Evolutionary conservation across 2,329 filamentous ascomycete species (phyloP).

Genomic region (Monosporascus sp.): DNA sequence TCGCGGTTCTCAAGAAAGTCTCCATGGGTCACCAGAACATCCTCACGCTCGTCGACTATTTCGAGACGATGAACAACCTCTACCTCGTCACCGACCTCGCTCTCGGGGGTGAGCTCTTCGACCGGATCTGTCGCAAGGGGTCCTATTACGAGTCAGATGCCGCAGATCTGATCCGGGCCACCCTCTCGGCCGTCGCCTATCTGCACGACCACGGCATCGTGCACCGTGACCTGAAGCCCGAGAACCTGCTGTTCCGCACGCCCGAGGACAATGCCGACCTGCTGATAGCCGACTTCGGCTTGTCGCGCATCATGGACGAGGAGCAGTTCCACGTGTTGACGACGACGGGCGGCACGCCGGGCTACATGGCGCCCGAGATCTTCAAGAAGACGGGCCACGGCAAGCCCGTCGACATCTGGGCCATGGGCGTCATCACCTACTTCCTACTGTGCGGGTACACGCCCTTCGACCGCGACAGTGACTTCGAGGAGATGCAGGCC

Average conservation of each 20-base stretch:
- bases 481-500: constrained; percentile 99
- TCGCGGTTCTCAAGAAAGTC: constrained; percentile 94
- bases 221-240: constrained; percentile 94
- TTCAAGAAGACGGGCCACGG: constrained; percentile 98
- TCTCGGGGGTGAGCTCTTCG: constrained; percentile 92
- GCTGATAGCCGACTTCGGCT: constrained; percentile 92
- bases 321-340: constrained; percentile 97
- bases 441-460: constrained; percentile 98
- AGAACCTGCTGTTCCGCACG: constrained; percentile 93
- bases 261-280: constrained; percentile 97
- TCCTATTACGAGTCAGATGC: constrained; percentile 98
- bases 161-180: constrained; percentile 89
- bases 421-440: constrained; percentile 96
- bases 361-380: constrained; percentile 99
- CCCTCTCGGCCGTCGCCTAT: constrained; percentile 95
- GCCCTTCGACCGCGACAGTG: constrained; percentile 93
- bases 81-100: constrained; percentile 97
- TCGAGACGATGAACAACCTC: constrained; percentile 99
- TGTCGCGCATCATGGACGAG: constrained; percentile 97
- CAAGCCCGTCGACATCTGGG: constrained; percentile 98
- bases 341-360: constrained; percentile 94
- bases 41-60: constrained; percentile 95
- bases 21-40: constrained; percentile 99
- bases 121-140: constrained; percentile 97
- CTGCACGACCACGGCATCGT: constrained; percentile 98